Evolutionary conservation across 495 filamentous ascomycete species (phyloP).

Genomic region (Penicillium herquei): DNA sequence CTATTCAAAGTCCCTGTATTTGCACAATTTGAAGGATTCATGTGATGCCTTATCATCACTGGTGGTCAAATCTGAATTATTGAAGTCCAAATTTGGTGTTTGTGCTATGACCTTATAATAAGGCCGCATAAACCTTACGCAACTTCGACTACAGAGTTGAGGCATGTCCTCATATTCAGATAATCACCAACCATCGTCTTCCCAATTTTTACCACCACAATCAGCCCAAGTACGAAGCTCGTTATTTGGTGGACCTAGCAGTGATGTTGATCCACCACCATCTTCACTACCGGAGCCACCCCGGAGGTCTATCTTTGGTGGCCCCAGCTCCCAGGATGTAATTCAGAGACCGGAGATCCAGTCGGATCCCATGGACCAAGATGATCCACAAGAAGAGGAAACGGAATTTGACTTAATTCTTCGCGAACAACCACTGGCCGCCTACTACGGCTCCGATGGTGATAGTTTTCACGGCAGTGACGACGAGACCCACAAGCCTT

Average conservation of each 20-base stretch:
- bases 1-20: background rate
- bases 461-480: conserved; percentile 25
- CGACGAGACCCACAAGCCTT: conserved; percentile 2
- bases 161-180: conserved; percentile 39
- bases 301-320: conserved; percentile 35
- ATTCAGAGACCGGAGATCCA: conserved; percentile 10
- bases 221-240: conserved; percentile 38
- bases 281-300: conserved; percentile 19
- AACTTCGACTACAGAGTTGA: conserved; percentile 6
- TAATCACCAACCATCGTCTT: conserved; percentile 16
- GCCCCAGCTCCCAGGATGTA: conserved; percentile 26
- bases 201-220: conserved; percentile 28
- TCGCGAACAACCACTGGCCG: conserved; percentile 16
- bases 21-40: background rate
- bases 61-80: background rate
- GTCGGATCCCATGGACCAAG: conserved; percentile 8
- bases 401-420: conserved; percentile 27
- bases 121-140: background rate
- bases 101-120: conserved; percentile 11
- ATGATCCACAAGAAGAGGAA: conserved; percentile 3
- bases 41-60: conserved; percentile 10
- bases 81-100: background rate
- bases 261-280: conserved; percentile 28
- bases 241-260: conserved; percentile 40
- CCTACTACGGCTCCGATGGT: conserved; percentile 24